Evolutionary conservation across 495 filamentous ascomycete genomes (phyloP).

Genomic region (Hapsidospora chrysogenum): DNA sequence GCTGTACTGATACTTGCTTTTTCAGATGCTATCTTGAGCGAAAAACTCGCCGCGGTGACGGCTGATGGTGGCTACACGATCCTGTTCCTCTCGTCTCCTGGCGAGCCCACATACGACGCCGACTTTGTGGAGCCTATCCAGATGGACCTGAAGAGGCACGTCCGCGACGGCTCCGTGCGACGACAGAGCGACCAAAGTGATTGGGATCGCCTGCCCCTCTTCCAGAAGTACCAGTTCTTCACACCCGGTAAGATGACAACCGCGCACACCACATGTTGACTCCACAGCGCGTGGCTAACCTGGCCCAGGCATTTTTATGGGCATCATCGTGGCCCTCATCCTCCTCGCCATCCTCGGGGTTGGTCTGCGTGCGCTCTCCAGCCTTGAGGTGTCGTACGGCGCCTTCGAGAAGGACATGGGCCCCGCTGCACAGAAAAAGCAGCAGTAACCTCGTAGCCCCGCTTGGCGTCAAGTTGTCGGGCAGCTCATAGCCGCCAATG

Average conservation of each 20-base stretch:
- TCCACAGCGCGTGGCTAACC: too few species aligned
- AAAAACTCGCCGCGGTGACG: slow-evolving; percentile 15
- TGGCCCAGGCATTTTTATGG: slow-evolving; percentile 66
- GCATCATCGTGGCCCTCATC: slow-evolving; percentile 40
- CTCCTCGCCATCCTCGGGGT: slow-evolving; percentile 62
- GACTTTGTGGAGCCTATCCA: slow-evolving; percentile 25
- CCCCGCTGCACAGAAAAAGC: slow-evolving; percentile 71
- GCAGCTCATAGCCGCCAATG: background rate
- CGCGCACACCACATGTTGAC: too few species aligned
- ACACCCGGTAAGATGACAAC: slow-evolving; percentile 43
- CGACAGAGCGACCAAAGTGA: slow-evolving; percentile 10
- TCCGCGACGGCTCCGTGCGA: too few species aligned
- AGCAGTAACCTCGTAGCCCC: slow-evolving; percentile 29
- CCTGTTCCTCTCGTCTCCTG: slow-evolving; percentile 21
- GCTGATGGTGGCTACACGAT: slow-evolving; percentile 27
- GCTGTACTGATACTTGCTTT: background rate
- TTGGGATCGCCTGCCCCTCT: slow-evolving; percentile 40
- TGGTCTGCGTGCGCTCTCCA: slow-evolving; percentile 56
- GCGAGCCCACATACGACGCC: slow-evolving; percentile 26
- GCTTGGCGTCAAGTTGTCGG: background rate
- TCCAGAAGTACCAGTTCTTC: slow-evolving; percentile 84
- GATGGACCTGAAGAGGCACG: slow-evolving; percentile 30
- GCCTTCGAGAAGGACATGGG: slow-evolving; percentile 96
- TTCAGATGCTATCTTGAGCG: slow-evolving; percentile 22
- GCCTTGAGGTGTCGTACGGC: slow-evolving; percentile 75